These are phyloP conservation scores for Phaffia australis DNA, from an alignment of 768 basidiomycete species.

Conservation along the genomic window DNA sequence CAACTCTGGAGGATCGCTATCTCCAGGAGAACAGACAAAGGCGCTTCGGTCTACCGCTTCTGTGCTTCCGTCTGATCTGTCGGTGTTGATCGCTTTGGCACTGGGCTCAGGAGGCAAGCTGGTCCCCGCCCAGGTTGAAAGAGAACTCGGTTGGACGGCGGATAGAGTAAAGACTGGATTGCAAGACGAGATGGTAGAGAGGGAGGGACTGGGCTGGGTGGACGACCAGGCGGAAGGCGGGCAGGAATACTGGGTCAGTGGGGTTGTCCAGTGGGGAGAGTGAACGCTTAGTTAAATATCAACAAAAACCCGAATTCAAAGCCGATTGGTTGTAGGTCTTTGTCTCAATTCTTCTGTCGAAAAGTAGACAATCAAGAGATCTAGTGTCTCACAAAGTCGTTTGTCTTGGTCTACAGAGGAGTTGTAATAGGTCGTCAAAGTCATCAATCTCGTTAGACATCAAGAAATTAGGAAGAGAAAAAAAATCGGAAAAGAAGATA, in stretches of 20 bases:
- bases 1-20: constrained; percentile 40
- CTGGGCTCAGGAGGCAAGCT: constrained; percentile 48
- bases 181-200: constrained; percentile 69
- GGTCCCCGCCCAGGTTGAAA: constrained; percentile 52
- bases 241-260: constrained; percentile 75
- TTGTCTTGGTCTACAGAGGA: too few relatives aligned
- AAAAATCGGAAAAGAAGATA: too few relatives aligned
- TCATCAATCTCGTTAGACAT: too few relatives aligned
- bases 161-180: constrained; percentile 66
- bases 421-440: too few relatives aligned
- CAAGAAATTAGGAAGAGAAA: too few relatives aligned
- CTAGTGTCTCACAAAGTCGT: too few relatives aligned
- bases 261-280: constrained; percentile 71
- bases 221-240: constrained; percentile 69
- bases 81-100: constrained; percentile 55
- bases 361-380: too few relatives aligned
- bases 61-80: constrained; percentile 83
- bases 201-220: constrained; percentile 88
- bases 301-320: too few relatives aligned
- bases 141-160: constrained; percentile 58
- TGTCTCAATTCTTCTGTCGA: too few relatives aligned
- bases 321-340: too few relatives aligned
- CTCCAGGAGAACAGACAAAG: constrained; percentile 50
- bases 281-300: not conserved
- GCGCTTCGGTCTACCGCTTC: constrained; percentile 12